phyloP scores from a whole-genome alignment of 257 asterid species.

The Lycium barbarum region DNA sequence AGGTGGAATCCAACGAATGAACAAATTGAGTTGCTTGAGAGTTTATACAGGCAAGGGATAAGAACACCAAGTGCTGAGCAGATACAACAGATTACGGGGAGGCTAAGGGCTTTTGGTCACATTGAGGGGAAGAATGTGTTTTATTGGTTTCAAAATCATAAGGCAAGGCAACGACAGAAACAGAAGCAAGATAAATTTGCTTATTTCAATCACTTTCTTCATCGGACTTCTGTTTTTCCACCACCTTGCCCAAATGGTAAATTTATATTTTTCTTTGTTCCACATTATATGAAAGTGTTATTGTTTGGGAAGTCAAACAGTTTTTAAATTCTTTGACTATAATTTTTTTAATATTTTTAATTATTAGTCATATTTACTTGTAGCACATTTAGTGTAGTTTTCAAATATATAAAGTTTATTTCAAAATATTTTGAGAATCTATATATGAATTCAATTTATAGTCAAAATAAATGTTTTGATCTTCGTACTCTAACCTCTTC shows the following conservation, averaged over 20 bases:
- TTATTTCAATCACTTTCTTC: slow-evolving; percentile 53
- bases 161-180: slow-evolving; percentile 93
- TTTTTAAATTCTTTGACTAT: not conserved
- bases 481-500: not conserved
- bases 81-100: slow-evolving; percentile 69
- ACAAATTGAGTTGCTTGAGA: slow-evolving; percentile 81
- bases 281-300: not conserved
- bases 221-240: slow-evolving; percentile 36
- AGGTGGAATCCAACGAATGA: slow-evolving; percentile 95
- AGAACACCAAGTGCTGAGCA: slow-evolving; percentile 87
- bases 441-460: not conserved
- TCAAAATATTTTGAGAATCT: not conserved
- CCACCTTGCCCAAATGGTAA: slow-evolving; percentile 59
- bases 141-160: slow-evolving; percentile 93
- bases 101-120: slow-evolving; percentile 70
- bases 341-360: not conserved
- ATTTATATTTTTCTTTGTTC: not conserved
- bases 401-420: not conserved
- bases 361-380: not conserved
- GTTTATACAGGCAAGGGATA: slow-evolving; percentile 69
- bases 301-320: too few relatives aligned
- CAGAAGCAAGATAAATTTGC: slow-evolving; percentile 61
- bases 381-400: not conserved
- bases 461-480: not conserved
- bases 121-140: slow-evolving; percentile 91